These are phyloP conservation scores for Herpetospermum pedunculosum DNA, from an alignment of 306 rosid species.

Conservation along the genomic window DNA sequence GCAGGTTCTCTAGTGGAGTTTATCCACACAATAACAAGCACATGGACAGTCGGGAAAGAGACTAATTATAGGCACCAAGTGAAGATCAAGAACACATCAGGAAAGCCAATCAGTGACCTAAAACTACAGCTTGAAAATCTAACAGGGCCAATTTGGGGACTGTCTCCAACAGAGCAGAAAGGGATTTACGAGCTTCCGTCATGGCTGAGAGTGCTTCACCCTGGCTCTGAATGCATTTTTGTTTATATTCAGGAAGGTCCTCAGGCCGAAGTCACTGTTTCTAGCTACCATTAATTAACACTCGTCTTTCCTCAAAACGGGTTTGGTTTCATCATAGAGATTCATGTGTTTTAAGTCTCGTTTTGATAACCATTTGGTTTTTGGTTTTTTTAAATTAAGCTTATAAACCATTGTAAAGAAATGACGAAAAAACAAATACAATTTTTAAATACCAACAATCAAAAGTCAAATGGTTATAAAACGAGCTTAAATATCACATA, in stretches of 20 bases:
- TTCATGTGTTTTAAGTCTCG: too few relatives aligned
- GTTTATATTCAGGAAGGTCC: slow-evolving; percentile 84
- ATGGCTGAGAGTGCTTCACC: slow-evolving; percentile 48
- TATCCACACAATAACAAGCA: slow-evolving; percentile 51
- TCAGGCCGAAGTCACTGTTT: slow-evolving; percentile 44
- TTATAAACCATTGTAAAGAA: too few relatives aligned
- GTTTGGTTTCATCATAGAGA: neutral
- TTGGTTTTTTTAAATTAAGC: too few relatives aligned
- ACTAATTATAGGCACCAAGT: slow-evolving; percentile 66
- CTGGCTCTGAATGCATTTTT: slow-evolving; percentile 44
- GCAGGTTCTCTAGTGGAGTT: slow-evolving; percentile 44
- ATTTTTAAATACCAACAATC: too few relatives aligned
- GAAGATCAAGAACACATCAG: slow-evolving; percentile 51
- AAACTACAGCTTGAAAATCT: slow-evolving; percentile 45
- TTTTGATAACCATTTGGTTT: too few relatives aligned
- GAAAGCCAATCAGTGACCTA: slow-evolving; percentile 42
- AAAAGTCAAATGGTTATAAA: too few relatives aligned
- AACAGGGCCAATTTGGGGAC: slow-evolving; percentile 67
- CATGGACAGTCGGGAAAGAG: slow-evolving; percentile 38
- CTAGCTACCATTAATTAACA: slow-evolving; percentile 36
- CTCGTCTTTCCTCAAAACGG: neutral
- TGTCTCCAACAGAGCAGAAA: slow-evolving; percentile 44
- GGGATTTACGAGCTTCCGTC: slow-evolving; percentile 52
- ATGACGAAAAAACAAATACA: too few relatives aligned
- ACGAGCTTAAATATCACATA: too few relatives aligned